Conservation (phyloP, 306 rosid species). For the Lithocarpus polystachyus region DNA sequence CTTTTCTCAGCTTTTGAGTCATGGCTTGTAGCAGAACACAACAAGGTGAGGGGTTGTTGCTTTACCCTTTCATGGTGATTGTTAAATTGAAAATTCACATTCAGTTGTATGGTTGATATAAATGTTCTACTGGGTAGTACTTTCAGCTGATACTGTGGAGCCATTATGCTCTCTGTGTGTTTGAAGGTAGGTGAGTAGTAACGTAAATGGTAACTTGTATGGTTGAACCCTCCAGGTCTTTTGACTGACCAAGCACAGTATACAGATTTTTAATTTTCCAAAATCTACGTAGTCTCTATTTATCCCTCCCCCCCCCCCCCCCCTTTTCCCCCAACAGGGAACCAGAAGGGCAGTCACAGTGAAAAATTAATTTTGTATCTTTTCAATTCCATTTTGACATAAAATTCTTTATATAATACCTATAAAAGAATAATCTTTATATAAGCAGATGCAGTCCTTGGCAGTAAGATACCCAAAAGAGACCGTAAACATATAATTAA, state of each 20-base stretch:
- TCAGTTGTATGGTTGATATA: background rate
- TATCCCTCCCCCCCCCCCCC: no score
- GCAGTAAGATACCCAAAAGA: no score
- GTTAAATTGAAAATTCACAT: conserved; percentile 4
- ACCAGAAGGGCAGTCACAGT: no score
- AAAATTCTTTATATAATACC: no score
- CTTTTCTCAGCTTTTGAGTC: conserved; percentile 96
- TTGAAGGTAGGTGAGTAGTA: background rate
- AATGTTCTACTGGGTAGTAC: background rate
- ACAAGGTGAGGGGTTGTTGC: conserved; percentile 58
- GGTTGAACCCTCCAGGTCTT: background rate
- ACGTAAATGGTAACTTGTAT: background rate
- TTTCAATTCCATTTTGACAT: no score
- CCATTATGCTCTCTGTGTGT: background rate
- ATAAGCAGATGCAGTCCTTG: background rate
- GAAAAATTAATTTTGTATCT: no score
- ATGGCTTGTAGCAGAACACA: conserved; percentile 99
- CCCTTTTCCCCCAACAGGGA: no score
- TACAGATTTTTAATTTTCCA: background rate
- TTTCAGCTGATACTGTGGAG: background rate
- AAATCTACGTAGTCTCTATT: no score
- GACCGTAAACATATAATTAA: no score
- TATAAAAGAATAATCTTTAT: no score
- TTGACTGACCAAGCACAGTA: background rate
- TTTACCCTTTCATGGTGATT: background rate